phyloP scores from a whole-genome alignment of 2,329 filamentous ascomycete genomes.

The Aspergillus tubingensis region DNA sequence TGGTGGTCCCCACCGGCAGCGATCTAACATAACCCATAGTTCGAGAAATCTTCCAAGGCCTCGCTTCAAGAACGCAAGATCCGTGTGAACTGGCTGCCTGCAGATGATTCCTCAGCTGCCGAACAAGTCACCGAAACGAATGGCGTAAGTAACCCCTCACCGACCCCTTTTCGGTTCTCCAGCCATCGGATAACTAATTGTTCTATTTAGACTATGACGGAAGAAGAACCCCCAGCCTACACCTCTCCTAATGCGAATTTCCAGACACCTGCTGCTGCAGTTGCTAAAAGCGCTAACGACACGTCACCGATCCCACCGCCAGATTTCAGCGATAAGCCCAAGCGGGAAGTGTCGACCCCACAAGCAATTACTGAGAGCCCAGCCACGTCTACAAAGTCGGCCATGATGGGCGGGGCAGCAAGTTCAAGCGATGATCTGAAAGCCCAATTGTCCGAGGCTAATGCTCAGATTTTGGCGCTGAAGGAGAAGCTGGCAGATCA shows the following conservation, averaged over 20 bases:
- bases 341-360: conserved; percentile 44
- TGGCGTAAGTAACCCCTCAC: conserved; percentile 34
- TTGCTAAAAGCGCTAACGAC: conserved; percentile 41
- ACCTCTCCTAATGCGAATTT: conserved; percentile 56
- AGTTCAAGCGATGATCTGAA: conserved; percentile 65
- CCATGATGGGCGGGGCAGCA: conserved; percentile 51
- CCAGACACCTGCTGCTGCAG: conserved; percentile 48
- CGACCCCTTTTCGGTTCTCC: not conserved
- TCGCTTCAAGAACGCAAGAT: conserved; percentile 93
- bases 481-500: conserved; percentile 65
- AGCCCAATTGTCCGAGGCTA: conserved; percentile 72
- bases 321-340: conserved; percentile 38
- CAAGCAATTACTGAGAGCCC: conserved; percentile 32
- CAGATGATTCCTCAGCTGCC: conserved; percentile 51
- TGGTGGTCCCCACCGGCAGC: conserved; percentile 9
- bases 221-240: conserved; percentile 56
- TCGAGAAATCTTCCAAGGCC: conserved; percentile 72
- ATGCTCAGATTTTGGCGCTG: conserved; percentile 70
- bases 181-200: conserved; percentile 9
- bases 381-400: conserved; percentile 47
- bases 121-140: conserved; percentile 32
- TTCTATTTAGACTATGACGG: conserved; percentile 29
- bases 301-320: conserved; percentile 38
- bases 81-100: conserved; percentile 78
- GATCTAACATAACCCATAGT: conserved; percentile 53